Evolutionary conservation across 352 stramenopile genomes (phyloP), one percentile per base, ranked within the genome.

Genomic region (Phytophthora sp.): DNA sequence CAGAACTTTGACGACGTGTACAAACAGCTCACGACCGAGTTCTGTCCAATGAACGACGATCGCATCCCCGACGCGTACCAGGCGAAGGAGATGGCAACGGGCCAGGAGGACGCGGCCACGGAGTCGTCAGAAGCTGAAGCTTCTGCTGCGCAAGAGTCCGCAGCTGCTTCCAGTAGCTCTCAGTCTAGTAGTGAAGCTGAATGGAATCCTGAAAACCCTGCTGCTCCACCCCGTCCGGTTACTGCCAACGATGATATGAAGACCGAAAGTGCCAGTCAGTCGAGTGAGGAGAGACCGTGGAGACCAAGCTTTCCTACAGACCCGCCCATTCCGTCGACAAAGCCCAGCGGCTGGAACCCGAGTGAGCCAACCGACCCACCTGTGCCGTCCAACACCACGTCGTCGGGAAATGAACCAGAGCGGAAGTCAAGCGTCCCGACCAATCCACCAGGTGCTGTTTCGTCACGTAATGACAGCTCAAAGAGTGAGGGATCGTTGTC

Each of bases 1-100:
- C 26, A 63, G 13, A 71, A 71, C 50, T 71, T 71, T 38, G 44
- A 57, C 23, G 15, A 71, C 20, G 21, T 63, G n/a, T 71, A 71
- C 42, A 39, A 63, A 20, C 15, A 58, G 29, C 20, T 71, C 12
- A 67, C 51, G 27, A 49, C 35, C 3, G 38, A 57, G 15, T 51
- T 49, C 27, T 71, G 63, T 30, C 63, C 57, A 16, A 31, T 57
- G 13, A 36, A 29, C 0, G 63, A 71, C 35, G 42, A 44, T n/a
- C 46, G 39, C 21, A 67, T 71, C 27, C 56, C 57, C 1, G 20
- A 41, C 16, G 11, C 27, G 16, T 71, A 63, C 21, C 49, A 67
- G 26, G 3, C 15, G 16, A 57, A 24, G 15, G 57, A 71, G 27
- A 57, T 26, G 23, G 63, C 63, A 30, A 20, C 42, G 8, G 49